Percentiles rank a stretch among this genome's conserved stretches.
Conservation (phyloP, 176 grass and related monocot species). For the Cenchrus fungigraminus region DNA sequence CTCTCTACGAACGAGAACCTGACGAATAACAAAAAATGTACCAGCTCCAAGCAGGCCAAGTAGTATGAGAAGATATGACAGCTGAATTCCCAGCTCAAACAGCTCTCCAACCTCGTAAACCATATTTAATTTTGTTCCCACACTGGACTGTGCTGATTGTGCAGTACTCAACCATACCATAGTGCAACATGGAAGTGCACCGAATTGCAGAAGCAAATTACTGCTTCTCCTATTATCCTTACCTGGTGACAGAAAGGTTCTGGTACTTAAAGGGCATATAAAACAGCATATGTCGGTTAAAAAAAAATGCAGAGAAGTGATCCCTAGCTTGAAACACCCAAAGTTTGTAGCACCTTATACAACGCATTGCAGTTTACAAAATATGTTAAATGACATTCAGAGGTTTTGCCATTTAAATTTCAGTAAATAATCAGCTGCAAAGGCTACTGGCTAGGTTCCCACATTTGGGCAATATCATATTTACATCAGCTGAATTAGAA, state of each 20-base stretch:
- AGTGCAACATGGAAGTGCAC: constrained; percentile 55
- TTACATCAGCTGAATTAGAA: neutral
- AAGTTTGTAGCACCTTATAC: neutral
- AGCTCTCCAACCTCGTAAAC: constrained; percentile 88
- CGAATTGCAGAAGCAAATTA: constrained; percentile 36
- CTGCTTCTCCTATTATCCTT: constrained; percentile 40
- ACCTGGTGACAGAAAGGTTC: neutral
- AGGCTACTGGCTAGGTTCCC: neutral
- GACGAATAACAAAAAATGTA: constrained; percentile 87
- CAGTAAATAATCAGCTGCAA: neutral
- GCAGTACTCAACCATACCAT: constrained; percentile 71
- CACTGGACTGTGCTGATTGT: constrained; percentile 61
- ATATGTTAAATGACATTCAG: neutral
- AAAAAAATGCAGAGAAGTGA: constrained; percentile 15
- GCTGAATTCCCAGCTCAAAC: constrained; percentile 93
- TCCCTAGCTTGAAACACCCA: neutral
- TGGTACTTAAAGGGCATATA: constrained; percentile 2
- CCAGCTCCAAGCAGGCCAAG: constrained; percentile 90
- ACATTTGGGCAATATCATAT: neutral
- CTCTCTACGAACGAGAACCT: constrained; percentile 91
- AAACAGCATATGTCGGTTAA: neutral
- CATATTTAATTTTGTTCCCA: constrained; percentile 66
- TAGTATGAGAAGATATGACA: constrained; percentile 85
- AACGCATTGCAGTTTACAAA: neutral
- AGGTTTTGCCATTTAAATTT: neutral